Conservation (phyloP, 2,329 filamentous ascomycete species). For the Zymoseptoria passerinii region DNA sequence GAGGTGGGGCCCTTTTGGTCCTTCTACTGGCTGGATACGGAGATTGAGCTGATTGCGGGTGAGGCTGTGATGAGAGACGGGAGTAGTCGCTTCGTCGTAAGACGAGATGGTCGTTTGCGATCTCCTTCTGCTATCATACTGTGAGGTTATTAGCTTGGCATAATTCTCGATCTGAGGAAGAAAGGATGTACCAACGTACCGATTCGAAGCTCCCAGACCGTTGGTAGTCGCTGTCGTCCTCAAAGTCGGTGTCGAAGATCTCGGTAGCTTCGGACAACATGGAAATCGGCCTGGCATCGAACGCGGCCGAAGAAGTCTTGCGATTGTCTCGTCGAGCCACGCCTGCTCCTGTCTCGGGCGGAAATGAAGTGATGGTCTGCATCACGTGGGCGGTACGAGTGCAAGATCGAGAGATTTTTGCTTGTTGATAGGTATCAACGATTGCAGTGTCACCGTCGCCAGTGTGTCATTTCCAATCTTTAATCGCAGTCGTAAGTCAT, state of each 20-base stretch:
- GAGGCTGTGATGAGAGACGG: constrained; percentile 51
- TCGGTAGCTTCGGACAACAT: constrained; percentile 62
- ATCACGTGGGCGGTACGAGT: constrained; percentile 19
- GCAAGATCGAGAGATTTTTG: not conserved
- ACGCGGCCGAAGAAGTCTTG: constrained; percentile 47
- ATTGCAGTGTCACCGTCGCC: constrained; percentile 12
- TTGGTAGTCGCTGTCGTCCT: constrained; percentile 53
- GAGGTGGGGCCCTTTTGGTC: constrained; percentile 77
- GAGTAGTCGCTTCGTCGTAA: constrained; percentile 74
- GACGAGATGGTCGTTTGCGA: constrained; percentile 84
- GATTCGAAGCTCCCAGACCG: constrained; percentile 55
- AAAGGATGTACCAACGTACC: constrained; percentile 43
- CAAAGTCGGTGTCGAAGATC: constrained; percentile 68
- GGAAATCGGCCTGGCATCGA: constrained; percentile 38
- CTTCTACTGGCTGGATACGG: constrained; percentile 61
- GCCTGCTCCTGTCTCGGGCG: constrained; percentile 37
- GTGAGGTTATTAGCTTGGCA: constrained; percentile 1
- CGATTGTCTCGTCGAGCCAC: constrained; percentile 42
- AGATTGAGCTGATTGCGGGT: constrained; percentile 54
- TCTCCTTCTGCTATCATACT: constrained; percentile 49
- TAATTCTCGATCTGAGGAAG: not conserved
- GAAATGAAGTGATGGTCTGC: constrained; percentile 40
- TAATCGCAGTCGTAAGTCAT: constrained; percentile 1
- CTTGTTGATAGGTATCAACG: constrained; percentile 1
- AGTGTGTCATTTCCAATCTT: constrained; percentile 13